These are phyloP conservation scores for Ilex asprella DNA, from an alignment of 257 asterid genomes.

Conservation along the genomic window DNA sequence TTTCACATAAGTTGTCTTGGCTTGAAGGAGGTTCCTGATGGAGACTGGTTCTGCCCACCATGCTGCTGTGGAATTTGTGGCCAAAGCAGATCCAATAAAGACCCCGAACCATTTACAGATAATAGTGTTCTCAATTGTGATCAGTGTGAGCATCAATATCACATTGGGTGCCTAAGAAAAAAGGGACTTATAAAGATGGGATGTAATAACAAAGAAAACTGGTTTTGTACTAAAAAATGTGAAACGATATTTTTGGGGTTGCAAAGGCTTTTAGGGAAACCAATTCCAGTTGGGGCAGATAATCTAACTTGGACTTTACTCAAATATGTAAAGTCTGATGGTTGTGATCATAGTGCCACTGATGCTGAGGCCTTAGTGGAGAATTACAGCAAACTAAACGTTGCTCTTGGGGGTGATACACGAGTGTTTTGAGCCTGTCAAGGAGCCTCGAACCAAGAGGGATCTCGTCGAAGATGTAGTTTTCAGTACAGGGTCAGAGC, in stretches of 20 bases:
- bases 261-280: too few species aligned
- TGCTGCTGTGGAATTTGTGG: slow-evolving; percentile 86
- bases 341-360: too few species aligned
- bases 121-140: slow-evolving; percentile 35
- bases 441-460: too few species aligned
- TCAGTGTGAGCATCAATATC: slow-evolving; percentile 78
- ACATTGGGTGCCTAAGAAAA: slow-evolving; percentile 49
- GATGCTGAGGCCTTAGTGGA: too few species aligned
- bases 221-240: slow-evolving; percentile 72
- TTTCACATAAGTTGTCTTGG: slow-evolving; percentile 79
- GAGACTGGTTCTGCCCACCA: slow-evolving; percentile 96
- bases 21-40: slow-evolving; percentile 76
- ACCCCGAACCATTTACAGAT: slow-evolving; percentile 19
- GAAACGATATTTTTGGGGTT: slow-evolving; percentile 38
- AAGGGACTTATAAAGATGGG: slow-evolving; percentile 25
- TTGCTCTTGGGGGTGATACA: too few species aligned
- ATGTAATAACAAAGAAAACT: slow-evolving; percentile 30
- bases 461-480: too few species aligned
- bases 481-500: too few species aligned
- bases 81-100: slow-evolving; percentile 21
- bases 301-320: too few species aligned
- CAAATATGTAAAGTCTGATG: too few species aligned
- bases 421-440: too few species aligned
- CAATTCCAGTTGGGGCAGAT: too few species aligned
- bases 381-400: too few species aligned